A percentile compares a stretch with the other conserved stretches of the same genome.
Evolutionary conservation across 495 filamentous ascomycete species (phyloP).

Genomic region (Parathielavia hyrcaniae): DNA sequence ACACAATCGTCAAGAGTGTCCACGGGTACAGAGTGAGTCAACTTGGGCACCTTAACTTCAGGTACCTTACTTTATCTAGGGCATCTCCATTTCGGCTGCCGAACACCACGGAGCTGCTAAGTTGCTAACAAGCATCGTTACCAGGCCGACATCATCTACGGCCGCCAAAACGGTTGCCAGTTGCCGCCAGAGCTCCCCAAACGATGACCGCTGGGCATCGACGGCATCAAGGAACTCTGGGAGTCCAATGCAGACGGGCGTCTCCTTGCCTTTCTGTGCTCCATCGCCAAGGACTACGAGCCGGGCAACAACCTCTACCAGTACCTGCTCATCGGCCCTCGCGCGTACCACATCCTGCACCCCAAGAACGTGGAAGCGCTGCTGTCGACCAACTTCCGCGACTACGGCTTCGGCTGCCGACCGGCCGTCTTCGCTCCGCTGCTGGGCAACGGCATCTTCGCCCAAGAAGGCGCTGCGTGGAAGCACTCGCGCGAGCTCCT

Average conservation of each 20-base stretch:
- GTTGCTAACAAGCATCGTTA: too few relatives aligned
- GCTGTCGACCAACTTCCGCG: slow-evolving; percentile 37
- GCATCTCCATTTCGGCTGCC: too few relatives aligned
- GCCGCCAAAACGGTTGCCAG: slow-evolving; percentile 26
- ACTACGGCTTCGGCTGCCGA: slow-evolving; percentile 34
- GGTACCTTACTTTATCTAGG: too few relatives aligned
- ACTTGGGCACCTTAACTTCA: too few relatives aligned
- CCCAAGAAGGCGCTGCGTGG: slow-evolving; percentile 32
- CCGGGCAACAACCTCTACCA: slow-evolving; percentile 31
- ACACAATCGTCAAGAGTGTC: neutral
- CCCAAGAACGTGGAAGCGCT: slow-evolving; percentile 36
- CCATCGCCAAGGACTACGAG: slow-evolving; percentile 33
- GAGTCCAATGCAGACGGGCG: slow-evolving; percentile 31
- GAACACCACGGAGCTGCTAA: too few relatives aligned
- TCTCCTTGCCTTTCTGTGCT: slow-evolving; percentile 34
- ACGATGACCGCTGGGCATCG: slow-evolving; percentile 39
- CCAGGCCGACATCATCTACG: neutral
- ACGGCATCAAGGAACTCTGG: slow-evolving; percentile 36
- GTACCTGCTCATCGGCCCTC: slow-evolving; percentile 31
- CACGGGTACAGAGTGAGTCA: neutral
- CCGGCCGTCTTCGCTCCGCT: slow-evolving; percentile 31
- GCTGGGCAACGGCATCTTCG: slow-evolving; percentile 34
- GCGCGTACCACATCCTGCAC: slow-evolving; percentile 32
- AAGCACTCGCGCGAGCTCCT: slow-evolving; percentile 31
- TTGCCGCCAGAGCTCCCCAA: slow-evolving; percentile 31